phyloP scores from a whole-genome alignment of 257 asterid genomes.

The Gardenia jasminoides region DNA sequence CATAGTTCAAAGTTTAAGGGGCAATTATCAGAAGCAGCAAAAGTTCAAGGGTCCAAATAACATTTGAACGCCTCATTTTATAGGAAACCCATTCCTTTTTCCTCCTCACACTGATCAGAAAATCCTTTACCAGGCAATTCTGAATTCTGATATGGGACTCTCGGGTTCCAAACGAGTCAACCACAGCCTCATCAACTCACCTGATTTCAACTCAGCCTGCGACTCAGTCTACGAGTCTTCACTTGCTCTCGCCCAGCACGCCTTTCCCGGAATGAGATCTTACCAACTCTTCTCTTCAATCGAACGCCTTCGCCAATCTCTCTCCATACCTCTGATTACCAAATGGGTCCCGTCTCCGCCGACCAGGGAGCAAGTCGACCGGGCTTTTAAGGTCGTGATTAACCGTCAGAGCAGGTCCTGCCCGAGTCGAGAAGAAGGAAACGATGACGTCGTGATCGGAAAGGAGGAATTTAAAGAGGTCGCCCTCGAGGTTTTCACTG shows the following conservation, averaged over 20 bases:
- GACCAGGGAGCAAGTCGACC: constrained; percentile 53
- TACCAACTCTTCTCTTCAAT: constrained; percentile 74
- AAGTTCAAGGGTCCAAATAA: too few relatives aligned
- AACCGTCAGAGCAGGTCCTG: constrained; percentile 25
- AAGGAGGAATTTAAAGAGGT: constrained; percentile 52
- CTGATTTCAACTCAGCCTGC: constrained; percentile 69
- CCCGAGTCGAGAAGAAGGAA: constrained; percentile 23
- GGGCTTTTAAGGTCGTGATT: constrained; percentile 39
- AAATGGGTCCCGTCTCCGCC: constrained; percentile 71
- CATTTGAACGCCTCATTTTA: too few relatives aligned
- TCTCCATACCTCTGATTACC: constrained; percentile 50
- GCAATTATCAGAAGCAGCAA: too few relatives aligned
- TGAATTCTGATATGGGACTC: constrained; percentile 59
- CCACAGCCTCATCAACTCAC: constrained; percentile 38
- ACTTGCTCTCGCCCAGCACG: constrained; percentile 63
- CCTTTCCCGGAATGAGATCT: constrained; percentile 70
- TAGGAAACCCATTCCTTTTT: too few relatives aligned
- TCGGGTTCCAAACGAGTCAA: constrained; percentile 71
- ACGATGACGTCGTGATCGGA: constrained; percentile 25
- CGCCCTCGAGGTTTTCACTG: constrained; percentile 46
- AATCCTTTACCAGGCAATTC: too few relatives aligned
- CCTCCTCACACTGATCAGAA: too few relatives aligned
- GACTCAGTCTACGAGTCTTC: constrained; percentile 49
- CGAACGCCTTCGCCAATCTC: constrained; percentile 58
- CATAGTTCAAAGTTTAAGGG: too few relatives aligned